phyloP scores from a whole-genome alignment of 1,139 yeast genomes.

The Blastobotrys aristatus region DNA sequence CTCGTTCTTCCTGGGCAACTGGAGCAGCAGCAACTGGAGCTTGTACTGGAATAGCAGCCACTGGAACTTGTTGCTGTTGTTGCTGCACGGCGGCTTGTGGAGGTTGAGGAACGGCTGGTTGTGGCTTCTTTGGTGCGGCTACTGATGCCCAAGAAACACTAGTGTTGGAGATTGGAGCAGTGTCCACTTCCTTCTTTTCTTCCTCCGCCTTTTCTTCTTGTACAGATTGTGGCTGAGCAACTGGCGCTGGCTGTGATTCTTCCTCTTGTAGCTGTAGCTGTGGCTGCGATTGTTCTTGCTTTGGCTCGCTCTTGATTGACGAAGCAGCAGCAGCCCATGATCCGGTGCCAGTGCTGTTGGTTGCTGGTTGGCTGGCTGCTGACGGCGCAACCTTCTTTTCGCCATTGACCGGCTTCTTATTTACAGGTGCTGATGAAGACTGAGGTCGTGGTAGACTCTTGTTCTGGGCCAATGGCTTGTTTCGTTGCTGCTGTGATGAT shows the following conservation, averaged over 20 bases:
- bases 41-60: slow-evolving; percentile 17
- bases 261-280: neutral
- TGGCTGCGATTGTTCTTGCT: slow-evolving; percentile 3
- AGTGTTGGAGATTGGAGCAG: slow-evolving; percentile 19
- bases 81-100: slow-evolving; percentile 19
- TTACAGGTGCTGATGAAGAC: neutral
- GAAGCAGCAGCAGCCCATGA: slow-evolving; percentile 15
- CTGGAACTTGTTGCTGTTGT: slow-evolving; percentile 13
- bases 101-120: slow-evolving; percentile 19
- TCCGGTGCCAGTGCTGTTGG: slow-evolving; percentile 11
- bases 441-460: neutral
- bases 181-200: slow-evolving; percentile 16
- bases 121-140: slow-evolving; percentile 32
- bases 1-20: slow-evolving; percentile 45
- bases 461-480: neutral
- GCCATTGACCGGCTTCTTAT: neutral
- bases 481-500: neutral
- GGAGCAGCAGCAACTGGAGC: slow-evolving; percentile 16
- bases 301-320: slow-evolving; percentile 18
- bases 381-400: slow-evolving; percentile 2
- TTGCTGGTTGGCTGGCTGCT: no score
- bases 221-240: no score
- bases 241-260: neutral
- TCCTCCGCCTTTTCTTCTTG: slow-evolving; percentile 1
- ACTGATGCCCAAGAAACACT: slow-evolving; percentile 40